These are phyloP conservation scores for Cyclocybe cylindracea DNA, from an alignment of 768 basidiomycete genomes.

Conservation along the genomic window DNA sequence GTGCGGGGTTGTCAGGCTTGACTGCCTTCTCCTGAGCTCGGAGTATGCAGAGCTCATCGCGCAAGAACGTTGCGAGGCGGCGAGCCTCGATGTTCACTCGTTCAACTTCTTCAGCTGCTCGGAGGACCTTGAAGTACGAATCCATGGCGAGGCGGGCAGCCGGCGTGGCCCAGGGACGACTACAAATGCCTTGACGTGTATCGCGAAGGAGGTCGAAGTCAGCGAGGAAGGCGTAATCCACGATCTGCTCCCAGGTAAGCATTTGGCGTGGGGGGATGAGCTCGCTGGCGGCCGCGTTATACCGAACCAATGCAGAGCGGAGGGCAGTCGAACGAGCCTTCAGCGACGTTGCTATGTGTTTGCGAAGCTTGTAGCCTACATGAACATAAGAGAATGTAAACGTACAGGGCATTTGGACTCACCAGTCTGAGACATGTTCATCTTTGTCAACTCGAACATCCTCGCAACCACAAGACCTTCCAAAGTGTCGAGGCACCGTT, in stretches of 20 bases:
- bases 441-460: too few relatives aligned
- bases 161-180: constrained; percentile 19
- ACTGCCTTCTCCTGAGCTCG: too few relatives aligned
- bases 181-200: constrained; percentile 17
- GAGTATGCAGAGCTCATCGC: constrained; percentile 2
- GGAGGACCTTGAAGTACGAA: constrained; percentile 13
- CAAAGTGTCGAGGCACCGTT: constrained; percentile 2
- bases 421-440: too few relatives aligned
- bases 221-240: constrained; percentile 10
- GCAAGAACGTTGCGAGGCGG: constrained; percentile 6
- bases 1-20: too few relatives aligned
- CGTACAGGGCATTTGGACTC: too few relatives aligned
- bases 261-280: neutral
- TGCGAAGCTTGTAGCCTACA: too few relatives aligned
- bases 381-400: too few relatives aligned
- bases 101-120: constrained; percentile 13
- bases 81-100: constrained; percentile 15
- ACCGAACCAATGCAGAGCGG: too few relatives aligned
- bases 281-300: neutral
- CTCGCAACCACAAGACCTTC: too few relatives aligned
- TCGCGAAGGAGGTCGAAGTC: constrained; percentile 20
- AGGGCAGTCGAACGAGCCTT: too few relatives aligned
- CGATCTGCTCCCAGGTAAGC: constrained; percentile 8
- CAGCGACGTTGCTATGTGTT: too few relatives aligned
- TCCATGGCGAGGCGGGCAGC: constrained; percentile 16